Base-by-base conservation (phyloP, 257 asterid genomes). In the Phtheirospermum japonicum region DNA sequence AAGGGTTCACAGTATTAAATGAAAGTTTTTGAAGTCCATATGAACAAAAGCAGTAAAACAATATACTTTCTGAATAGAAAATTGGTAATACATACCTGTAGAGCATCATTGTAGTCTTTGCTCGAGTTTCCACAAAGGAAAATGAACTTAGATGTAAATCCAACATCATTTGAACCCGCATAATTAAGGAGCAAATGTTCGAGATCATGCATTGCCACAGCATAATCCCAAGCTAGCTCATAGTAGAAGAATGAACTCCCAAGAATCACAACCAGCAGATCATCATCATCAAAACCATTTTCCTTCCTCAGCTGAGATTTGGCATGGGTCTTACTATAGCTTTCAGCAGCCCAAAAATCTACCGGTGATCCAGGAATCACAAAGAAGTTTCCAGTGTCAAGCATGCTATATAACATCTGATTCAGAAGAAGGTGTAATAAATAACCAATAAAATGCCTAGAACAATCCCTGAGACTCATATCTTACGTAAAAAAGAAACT, bases 361-460 rank as follows among this genome's bases (percentile, higher is more conserved):
- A 79, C 9, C 66, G 96, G 97, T 73, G 90, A 89, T 73, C 94
- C 99, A 71, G 94, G 96, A 76, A 89, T 78, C 69, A 89, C 99
- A 82, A 83, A 85, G 90, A 89, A 89, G 95, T 93, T 89, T 87
- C 97, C 99, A 76, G 94, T 79, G 92, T 93, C 99, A 61, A 93
- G 82, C 84, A 63, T 70, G 71, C 94, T 85, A 78, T 89, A 93
- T 75, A 93, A 69, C 88, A 93, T 93, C 99, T 93, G 97, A 69
- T 62, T 75, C 78, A 85, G 72, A 75, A 74, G 65, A 75, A 73
- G 70, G 68, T 33, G 50, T n/a, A 67, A 71, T 10, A 73, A 77
- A 57, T 68, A 79, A 71, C 70, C 71, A 23, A 63, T 67, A 71
- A 67, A 64, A 63, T 36, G 49, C 57, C 68, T 33, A 46, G 46